Conservation (phyloP, 1,284 basidiomycete species). For the Pyrrhoderma lamaoense region DNA sequence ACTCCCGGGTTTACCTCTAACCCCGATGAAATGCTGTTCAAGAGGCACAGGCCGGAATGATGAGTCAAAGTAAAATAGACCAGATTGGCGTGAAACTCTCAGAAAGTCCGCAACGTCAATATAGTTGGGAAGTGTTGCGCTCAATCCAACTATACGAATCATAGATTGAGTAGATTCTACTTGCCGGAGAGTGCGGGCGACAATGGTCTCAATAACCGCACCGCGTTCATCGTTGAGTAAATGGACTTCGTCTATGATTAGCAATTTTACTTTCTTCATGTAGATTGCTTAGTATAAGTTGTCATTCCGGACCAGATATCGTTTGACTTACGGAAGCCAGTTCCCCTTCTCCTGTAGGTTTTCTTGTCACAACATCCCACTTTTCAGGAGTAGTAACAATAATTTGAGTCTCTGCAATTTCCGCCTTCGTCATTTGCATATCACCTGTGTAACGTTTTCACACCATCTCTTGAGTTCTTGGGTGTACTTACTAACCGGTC, state of each 20-base stretch:
- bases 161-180: constrained; percentile 96
- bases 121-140: constrained; percentile 97
- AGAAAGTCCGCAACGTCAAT: constrained; percentile 96
- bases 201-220: constrained; percentile 97
- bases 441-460: constrained; percentile 57
- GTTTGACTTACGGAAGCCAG: constrained; percentile 67
- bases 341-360: constrained; percentile 95
- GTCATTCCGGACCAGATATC: not conserved
- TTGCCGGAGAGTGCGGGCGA: constrained; percentile 90
- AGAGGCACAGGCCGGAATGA: constrained; percentile 96
- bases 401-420: constrained; percentile 95
- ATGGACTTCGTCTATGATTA: constrained; percentile 99
- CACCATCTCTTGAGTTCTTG: constrained; percentile 5
- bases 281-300: constrained; percentile 13
- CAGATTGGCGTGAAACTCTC: constrained; percentile 84
- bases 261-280: constrained; percentile 77
- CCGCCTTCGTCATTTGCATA: constrained; percentile 94
- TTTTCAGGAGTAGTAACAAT: constrained; percentile 99
- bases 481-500: constrained; percentile 50
- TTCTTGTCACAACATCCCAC: constrained; percentile 99
- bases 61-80: constrained; percentile 98
- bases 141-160: constrained; percentile 98
- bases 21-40: constrained; percentile 96
- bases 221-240: constrained; percentile 97
- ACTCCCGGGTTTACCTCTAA: constrained; percentile 87